phyloP scores from a whole-genome alignment of 768 basidiomycete genomes.

The Calvatia gigantea region DNA sequence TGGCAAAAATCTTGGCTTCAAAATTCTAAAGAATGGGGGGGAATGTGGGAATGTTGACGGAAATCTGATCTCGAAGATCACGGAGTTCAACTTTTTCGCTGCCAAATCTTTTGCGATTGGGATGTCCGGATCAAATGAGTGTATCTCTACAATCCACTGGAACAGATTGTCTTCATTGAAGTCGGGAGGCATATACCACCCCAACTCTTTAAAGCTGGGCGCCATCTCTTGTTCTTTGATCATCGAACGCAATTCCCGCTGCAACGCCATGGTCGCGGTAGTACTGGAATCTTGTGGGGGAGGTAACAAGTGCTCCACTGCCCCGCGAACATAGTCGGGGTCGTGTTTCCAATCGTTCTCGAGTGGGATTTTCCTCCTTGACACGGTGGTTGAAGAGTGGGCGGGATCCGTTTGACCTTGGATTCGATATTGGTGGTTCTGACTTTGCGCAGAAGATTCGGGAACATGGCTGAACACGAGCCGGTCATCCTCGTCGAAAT shows the following conservation, averaged over 20 bases:
- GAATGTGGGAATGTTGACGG: slow-evolving; percentile 61
- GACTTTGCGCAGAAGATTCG: slow-evolving; percentile 11
- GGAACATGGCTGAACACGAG: slow-evolving; percentile 35
- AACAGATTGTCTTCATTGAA: slow-evolving; percentile 64
- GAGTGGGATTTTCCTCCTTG: slow-evolving; percentile 19
- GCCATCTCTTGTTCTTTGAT: slow-evolving; percentile 53
- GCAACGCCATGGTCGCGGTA: slow-evolving; percentile 53
- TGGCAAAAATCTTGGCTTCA: slow-evolving; percentile 69
- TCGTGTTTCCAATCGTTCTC: slow-evolving; percentile 55
- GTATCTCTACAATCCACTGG: slow-evolving; percentile 73
- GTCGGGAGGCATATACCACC: slow-evolving; percentile 72
- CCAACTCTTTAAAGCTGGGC: slow-evolving; percentile 47
- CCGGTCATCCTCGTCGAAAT: slow-evolving; percentile 48
- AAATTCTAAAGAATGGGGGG: slow-evolving; percentile 75
- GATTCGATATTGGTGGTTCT: slow-evolving; percentile 8
- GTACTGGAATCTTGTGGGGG: slow-evolving; percentile 57
- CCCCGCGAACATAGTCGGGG: slow-evolving; percentile 40
- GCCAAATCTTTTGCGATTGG: slow-evolving; percentile 63
- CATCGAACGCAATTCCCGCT: slow-evolving; percentile 59
- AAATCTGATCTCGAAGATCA: slow-evolving; percentile 73
- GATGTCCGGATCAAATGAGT: slow-evolving; percentile 59
- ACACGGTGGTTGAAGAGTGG: slow-evolving; percentile 14
- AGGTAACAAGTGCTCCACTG: slow-evolving; percentile 47
- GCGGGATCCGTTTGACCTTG: slow-evolving; percentile 6
- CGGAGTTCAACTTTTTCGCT: slow-evolving; percentile 48